phyloP scores from a whole-genome alignment of 768 basidiomycete species.

The Pleurotus tuoliensis region DNA sequence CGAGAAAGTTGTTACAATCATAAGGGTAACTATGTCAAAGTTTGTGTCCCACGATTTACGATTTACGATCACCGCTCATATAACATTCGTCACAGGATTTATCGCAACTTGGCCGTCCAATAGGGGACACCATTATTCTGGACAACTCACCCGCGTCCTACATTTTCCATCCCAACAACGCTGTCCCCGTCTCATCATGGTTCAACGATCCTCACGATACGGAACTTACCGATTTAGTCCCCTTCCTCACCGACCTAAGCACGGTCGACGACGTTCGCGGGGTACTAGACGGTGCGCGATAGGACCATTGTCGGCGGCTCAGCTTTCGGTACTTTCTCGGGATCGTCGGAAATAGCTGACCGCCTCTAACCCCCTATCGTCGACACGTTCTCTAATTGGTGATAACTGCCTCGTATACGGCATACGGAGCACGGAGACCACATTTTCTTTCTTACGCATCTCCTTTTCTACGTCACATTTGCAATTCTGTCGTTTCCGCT shows the following conservation, averaged over 20 bases:
- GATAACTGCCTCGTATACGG: not conserved
- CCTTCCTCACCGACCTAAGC: slow-evolving; percentile 87
- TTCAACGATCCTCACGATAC: slow-evolving; percentile 99
- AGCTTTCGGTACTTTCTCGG: not conserved
- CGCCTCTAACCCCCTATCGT: not conserved
- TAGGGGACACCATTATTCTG: slow-evolving; percentile 92
- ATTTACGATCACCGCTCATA: not conserved
- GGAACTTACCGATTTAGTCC: slow-evolving; percentile 91
- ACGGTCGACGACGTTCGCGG: slow-evolving; percentile 88
- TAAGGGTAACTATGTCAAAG: slow-evolving; percentile 99
- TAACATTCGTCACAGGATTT: slow-evolving; percentile 62
- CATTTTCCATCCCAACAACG: slow-evolving; percentile 99
- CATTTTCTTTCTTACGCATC: no score
- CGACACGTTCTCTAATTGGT: not conserved
- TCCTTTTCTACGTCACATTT: not conserved
- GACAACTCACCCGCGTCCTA: slow-evolving; percentile 99
- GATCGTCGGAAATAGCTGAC: not conserved
- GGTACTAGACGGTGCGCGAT: slow-evolving; percentile 83
- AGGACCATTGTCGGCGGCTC: slow-evolving; percentile 14
- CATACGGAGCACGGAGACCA: not conserved
- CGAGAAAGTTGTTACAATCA: slow-evolving; percentile 99
- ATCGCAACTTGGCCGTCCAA: slow-evolving; percentile 93
- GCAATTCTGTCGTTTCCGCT: slow-evolving; percentile 3
- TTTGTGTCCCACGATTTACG: slow-evolving; percentile 25
- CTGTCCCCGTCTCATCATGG: slow-evolving; percentile 98